Conservation (phyloP, 768 basidiomycete genomes). For the Sarcodon sp. region DNA sequence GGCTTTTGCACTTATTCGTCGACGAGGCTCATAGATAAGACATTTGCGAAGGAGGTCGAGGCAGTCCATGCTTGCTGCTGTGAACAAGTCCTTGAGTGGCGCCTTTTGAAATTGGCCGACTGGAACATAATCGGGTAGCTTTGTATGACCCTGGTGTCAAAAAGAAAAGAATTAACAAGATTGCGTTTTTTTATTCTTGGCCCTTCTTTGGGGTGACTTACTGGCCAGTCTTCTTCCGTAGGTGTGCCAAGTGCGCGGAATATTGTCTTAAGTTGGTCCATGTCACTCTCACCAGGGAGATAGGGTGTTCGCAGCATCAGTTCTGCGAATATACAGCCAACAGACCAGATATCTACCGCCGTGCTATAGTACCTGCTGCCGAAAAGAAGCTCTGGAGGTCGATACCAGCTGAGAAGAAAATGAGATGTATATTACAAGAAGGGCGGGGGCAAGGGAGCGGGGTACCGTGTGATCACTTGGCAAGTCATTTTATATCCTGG, state of each 20-base stretch:
- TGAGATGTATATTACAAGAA: neutral
- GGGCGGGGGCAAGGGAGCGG: slow-evolving; percentile 3
- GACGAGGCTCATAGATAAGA: slow-evolving; percentile 75
- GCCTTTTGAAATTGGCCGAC: slow-evolving; percentile 80
- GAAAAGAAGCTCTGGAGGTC: slow-evolving; percentile 90
- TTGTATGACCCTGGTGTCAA: slow-evolving; percentile 62
- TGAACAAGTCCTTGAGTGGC: slow-evolving; percentile 78
- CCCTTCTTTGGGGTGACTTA: slow-evolving; percentile 21
- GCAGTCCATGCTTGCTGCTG: slow-evolving; percentile 78
- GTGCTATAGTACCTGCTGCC: slow-evolving; percentile 86
- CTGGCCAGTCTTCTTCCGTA: slow-evolving; percentile 96
- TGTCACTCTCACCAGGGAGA: slow-evolving; percentile 88
- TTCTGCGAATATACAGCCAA: slow-evolving; percentile 96
- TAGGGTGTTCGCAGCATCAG: slow-evolving; percentile 95
- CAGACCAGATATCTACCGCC: slow-evolving; percentile 93
- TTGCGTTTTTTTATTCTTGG: neutral
- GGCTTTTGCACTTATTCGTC: slow-evolving; percentile 67
- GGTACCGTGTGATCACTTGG: slow-evolving; percentile 92
- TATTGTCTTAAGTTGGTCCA: slow-evolving; percentile 92
- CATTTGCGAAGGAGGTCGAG: slow-evolving; percentile 73
- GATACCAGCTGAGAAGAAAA: slow-evolving; percentile 75
- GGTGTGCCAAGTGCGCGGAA: slow-evolving; percentile 94
- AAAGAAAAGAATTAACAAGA: neutral
- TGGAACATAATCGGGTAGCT: slow-evolving; percentile 81
- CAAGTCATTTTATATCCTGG: slow-evolving; percentile 95